Conservation (phyloP, 768 basidiomycete species). For the Amanita phalloides region DNA sequence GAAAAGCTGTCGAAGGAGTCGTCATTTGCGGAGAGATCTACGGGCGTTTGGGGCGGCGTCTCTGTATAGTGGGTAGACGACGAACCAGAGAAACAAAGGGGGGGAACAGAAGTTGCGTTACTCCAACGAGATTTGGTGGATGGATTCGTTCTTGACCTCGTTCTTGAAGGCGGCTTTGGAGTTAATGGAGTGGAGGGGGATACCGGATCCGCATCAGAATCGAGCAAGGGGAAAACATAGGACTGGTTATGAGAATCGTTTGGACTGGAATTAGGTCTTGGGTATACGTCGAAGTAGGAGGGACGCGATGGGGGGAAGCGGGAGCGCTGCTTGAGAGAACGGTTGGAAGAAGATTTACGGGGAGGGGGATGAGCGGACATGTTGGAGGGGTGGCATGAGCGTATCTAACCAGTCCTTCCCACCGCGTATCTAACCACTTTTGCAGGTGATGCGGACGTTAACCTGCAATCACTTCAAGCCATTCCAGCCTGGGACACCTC, state of each 20-base stretch:
- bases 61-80: slow-evolving; percentile 61
- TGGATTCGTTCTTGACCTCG: slow-evolving; percentile 50
- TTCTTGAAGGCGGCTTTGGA: slow-evolving; percentile 27
- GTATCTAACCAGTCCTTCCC: background rate
- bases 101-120: slow-evolving; percentile 30
- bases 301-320: slow-evolving; percentile 18
- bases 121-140: slow-evolving; percentile 37
- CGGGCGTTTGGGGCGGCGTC: slow-evolving; percentile 64
- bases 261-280: slow-evolving; percentile 25
- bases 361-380: slow-evolving; percentile 17
- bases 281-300: slow-evolving; percentile 38
- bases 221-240: slow-evolving; percentile 31
- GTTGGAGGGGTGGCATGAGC: background rate
- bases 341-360: slow-evolving; percentile 45
- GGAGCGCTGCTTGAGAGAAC: slow-evolving; percentile 40
- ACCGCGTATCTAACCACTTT: background rate
- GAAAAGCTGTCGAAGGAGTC: slow-evolving; percentile 43
- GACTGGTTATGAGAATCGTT: slow-evolving; percentile 18
- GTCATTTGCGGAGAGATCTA: slow-evolving; percentile 29
- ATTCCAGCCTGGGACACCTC: slow-evolving; percentile 26
- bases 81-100: slow-evolving; percentile 53
- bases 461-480: background rate
- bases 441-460: too few species aligned
- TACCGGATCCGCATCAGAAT: slow-evolving; percentile 19
- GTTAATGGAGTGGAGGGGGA: slow-evolving; percentile 13